Base-by-base conservation (phyloP, 164 flowering plant genomes). In the Vitis amurensis region DNA sequence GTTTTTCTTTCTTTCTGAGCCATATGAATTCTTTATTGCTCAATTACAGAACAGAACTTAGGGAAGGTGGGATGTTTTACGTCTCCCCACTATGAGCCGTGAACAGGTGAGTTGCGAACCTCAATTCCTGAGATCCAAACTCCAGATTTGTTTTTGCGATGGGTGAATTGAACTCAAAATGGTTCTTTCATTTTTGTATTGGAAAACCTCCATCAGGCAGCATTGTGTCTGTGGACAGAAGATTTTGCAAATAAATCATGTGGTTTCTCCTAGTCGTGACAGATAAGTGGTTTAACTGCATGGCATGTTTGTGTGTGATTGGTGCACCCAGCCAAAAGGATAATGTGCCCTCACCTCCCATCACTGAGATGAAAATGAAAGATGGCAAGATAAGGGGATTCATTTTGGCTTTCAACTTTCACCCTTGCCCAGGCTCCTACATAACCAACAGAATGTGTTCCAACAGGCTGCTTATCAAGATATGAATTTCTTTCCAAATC, bases 31-130 rank as follows among this genome's bases (percentile, higher is more conserved):
- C 67, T 60, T 56, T 15, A 57, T 69, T 73, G 67, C 73, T 62
- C 64, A 61, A 66, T 73, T 59, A 76, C 72, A 76, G 75, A 63
- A 76, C 72, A 76, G 75, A 63, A 37, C 65, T 17, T 63, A 61
- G 73, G 63, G 27, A 30, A 48, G 65, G 16, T 56, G 68, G 73
- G 52, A 56, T 61, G 63, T 59, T 62, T 65, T 68, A 68, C 52
- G 70, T 71, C 71, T 50, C 62, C 13, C 13, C 56, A 11, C 49
- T 62, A 27, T 64, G 56, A 59, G 69, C 63, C 19, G 11, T 72
- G 57, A 71, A 15, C 50, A 66, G 78, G 71, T 66, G 67, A 70
- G 74, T 61, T 15, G 58, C 52, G 15, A 68, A 47, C 6, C 11
- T 53, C 44, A 27, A 44, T 72, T 59, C 50, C 27, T 65, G 74